Evolutionary conservation across 345 rosid species (phyloP).

Genomic region (Pistacia vera): DNA sequence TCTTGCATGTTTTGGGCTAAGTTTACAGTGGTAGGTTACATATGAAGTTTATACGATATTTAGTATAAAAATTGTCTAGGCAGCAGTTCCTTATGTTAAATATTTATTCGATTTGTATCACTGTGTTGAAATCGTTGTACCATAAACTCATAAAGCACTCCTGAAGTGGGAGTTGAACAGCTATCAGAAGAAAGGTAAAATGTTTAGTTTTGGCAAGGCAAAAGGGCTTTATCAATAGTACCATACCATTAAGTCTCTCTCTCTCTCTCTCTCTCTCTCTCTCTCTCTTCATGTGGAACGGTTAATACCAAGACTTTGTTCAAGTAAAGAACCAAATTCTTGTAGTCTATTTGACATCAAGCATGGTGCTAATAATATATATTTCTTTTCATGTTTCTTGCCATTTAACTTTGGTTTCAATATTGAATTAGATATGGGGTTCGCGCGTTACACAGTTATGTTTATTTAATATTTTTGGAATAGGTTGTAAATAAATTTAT

Average conservation of each 20-base stretch:
- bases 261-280: neutral
- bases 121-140: constrained; percentile 23
- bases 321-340: neutral
- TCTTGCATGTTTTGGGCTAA: constrained; percentile 3
- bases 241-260: neutral
- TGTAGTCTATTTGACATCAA: neutral
- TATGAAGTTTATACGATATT: constrained; percentile 13
- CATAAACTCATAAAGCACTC: constrained; percentile 31
- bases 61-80: constrained; percentile 21
- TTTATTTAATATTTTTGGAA: too few relatives aligned
- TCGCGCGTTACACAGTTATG: too few relatives aligned
- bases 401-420: neutral
- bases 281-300: neutral
- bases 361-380: neutral
- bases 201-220: constrained; percentile 14
- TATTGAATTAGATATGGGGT: too few relatives aligned
- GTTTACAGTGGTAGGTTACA: constrained; percentile 6
- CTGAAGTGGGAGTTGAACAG: constrained; percentile 30
- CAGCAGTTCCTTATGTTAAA: neutral
- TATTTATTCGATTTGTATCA: constrained; percentile 16
- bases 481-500: too few relatives aligned
- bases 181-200: constrained; percentile 3
- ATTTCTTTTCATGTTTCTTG: neutral
- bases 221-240: neutral
- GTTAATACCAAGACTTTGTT: neutral